Base-by-base conservation (phyloP, 2,329 filamentous ascomycete genomes). In the Pestalotiopsis sp. region DNA sequence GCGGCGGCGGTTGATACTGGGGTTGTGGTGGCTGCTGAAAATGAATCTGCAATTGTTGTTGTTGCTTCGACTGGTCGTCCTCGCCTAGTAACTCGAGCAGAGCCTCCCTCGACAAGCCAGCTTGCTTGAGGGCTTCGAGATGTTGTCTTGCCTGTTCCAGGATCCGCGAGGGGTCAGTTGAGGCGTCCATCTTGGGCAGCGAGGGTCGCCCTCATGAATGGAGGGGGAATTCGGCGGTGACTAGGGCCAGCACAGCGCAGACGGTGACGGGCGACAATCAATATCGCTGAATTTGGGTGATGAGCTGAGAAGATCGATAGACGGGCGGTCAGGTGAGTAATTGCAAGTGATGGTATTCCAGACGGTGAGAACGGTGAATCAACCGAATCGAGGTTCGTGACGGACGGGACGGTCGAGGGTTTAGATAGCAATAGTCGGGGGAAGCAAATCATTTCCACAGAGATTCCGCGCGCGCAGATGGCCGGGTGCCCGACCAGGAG, bases 51-150 rank as follows among this genome's bases (percentile, higher is more conserved):
- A 62, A 44, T 57, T 69, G 68, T 26, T 62, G 67, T 26, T 66
- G 67, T 58, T 67, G 64, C n/a, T 68, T 59, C 14, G 40, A 59
- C 17, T 63, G 60, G 17, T 74, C 59, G 11, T 66, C 73, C 61
- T 78, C 76, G 48, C 71, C 73, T 7, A 77, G 64, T 24, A 78
- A 69, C 20, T 75, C 75, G 57, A 76, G 64, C 56, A 78, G 57
- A 22, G 71, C 73, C 67, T 76, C 73, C 63, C 73, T 74, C 65
- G 75, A 77, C 9, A 78, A 73, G 56, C 76, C 76, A n/a, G 75
- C 73, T 67, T 78, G 74, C 68, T 77, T 77, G 61, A 78, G 69
- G 68, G 76, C 76, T 67, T 77, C 75, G 65, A 78, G 72, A 64
- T 77, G 75, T 67, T 75, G 70, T 69, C 75, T 74, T 65, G 75